phyloP scores from a whole-genome alignment of 495 filamentous ascomycete species.

The Hypoxylon intermedium region DNA sequence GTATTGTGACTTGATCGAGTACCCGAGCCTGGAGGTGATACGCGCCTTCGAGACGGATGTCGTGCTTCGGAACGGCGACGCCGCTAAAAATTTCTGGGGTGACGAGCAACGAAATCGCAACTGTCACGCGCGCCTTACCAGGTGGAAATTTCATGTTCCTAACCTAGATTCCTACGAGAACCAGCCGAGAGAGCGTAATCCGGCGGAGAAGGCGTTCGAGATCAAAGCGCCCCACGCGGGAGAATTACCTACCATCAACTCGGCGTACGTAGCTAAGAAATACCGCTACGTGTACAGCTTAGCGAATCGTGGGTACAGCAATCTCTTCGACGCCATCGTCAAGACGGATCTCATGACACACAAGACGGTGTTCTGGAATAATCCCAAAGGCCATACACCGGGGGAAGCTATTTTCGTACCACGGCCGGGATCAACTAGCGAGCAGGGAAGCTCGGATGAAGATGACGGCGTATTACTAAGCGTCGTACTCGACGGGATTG shows the following conservation, averaged over 20 bases:
- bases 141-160: slow-evolving; percentile 59
- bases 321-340: slow-evolving; percentile 69
- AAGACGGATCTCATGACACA: slow-evolving; percentile 70
- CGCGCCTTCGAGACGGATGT: slow-evolving; percentile 66
- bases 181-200: neutral
- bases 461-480: slow-evolving; percentile 78
- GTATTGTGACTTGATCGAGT: slow-evolving; percentile 63
- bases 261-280: slow-evolving; percentile 55
- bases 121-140: slow-evolving; percentile 46
- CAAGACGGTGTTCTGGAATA: slow-evolving; percentile 59
- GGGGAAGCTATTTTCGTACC: slow-evolving; percentile 78
- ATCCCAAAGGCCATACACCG: slow-evolving; percentile 66
- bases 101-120: slow-evolving; percentile 43
- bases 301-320: slow-evolving; percentile 62
- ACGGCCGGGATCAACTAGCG: slow-evolving; percentile 45
- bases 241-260: slow-evolving; percentile 76
- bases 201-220: slow-evolving; percentile 49
- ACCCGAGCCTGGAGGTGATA: slow-evolving; percentile 63
- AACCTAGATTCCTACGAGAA: neutral
- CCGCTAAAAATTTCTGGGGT: slow-evolving; percentile 37
- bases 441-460: slow-evolving; percentile 49
- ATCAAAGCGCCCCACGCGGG: slow-evolving; percentile 49
- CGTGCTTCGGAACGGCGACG: slow-evolving; percentile 51
- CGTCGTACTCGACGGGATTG: slow-evolving; percentile 71
- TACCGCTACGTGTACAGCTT: slow-evolving; percentile 72